Evolutionary conservation across 2,329 filamentous ascomycete species (phyloP).

Genomic region (Cytospora piceae): DNA sequence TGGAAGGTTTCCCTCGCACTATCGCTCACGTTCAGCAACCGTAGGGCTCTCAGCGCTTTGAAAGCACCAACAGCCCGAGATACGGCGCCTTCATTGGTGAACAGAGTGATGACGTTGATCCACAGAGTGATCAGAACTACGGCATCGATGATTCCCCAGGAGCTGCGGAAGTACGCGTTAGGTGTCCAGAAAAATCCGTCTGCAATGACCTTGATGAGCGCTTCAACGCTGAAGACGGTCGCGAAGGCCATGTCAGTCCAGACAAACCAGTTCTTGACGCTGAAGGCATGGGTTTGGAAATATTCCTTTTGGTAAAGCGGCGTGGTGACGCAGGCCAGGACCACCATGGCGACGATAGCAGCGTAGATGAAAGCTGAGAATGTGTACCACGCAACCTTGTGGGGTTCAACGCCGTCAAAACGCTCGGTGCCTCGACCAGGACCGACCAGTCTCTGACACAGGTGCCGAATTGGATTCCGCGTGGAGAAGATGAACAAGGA

Average conservation of each 20-base stretch:
- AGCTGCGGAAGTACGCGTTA: conserved; percentile 94
- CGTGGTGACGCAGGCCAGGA: conserved; percentile 91
- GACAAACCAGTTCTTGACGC: conserved; percentile 84
- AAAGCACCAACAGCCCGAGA: conserved; percentile 94
- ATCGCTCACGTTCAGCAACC: conserved; percentile 93
- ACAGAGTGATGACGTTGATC: conserved; percentile 87
- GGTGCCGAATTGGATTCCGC: conserved; percentile 73
- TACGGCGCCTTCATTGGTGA: conserved; percentile 80
- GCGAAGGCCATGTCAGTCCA: conserved; percentile 93
- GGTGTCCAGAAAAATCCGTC: conserved; percentile 97
- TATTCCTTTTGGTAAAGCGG: conserved; percentile 92
- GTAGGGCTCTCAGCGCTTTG: conserved; percentile 89
- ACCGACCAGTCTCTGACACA: conserved; percentile 89
- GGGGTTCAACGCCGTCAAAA: conserved; percentile 87
- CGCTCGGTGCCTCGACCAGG: conserved; percentile 86
- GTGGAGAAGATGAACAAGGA: conserved; percentile 86
- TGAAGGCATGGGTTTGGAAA: conserved; percentile 63
- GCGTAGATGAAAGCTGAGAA: conserved; percentile 95
- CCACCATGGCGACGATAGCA: conserved; percentile 95
- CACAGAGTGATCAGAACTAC: conserved; percentile 90
- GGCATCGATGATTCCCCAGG: conserved; percentile 95
- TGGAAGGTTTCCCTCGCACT: conserved; percentile 96
- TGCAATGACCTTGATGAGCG: conserved; percentile 88
- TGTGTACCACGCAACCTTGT: conserved; percentile 86
- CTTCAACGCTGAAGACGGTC: conserved; percentile 81